A percentile compares a stretch with the other conserved stretches of the same genome.
phyloP scores from a whole-genome alignment of 1,284 basidiomycete species.

The Ustilago xerochloae region DNA sequence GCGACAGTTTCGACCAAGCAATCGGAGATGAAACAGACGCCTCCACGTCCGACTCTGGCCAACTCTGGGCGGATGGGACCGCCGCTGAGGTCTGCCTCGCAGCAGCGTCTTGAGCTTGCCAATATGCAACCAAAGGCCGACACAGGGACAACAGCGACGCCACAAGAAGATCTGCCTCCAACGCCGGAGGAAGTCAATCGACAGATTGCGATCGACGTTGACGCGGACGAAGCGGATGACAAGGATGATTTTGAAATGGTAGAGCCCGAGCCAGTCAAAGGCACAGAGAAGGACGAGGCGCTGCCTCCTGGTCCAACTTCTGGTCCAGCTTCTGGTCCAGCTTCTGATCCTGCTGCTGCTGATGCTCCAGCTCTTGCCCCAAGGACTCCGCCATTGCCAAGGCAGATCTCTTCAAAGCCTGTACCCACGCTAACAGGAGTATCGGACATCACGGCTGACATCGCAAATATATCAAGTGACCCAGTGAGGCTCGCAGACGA shows the following conservation, averaged over 20 bases:
- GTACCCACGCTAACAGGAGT: neutral
- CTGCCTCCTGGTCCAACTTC: no score
- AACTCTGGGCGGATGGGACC: slow-evolving; percentile 28
- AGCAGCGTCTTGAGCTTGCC: slow-evolving; percentile 27
- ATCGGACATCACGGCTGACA: neutral
- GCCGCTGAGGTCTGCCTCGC: slow-evolving; percentile 38
- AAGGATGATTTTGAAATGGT: slow-evolving; percentile 16
- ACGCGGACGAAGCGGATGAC: slow-evolving; percentile 2
- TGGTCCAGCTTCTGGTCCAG: no score
- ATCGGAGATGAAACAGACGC: neutral
- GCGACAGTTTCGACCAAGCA: neutral
- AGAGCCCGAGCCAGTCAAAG: neutral
- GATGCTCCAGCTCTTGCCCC: no score
- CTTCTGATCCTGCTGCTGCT: no score
- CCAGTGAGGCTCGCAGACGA: neutral
- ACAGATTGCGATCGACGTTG: slow-evolving; percentile 22
- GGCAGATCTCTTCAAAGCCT: neutral
- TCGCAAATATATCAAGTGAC: neutral
- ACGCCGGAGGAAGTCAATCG: slow-evolving; percentile 42
- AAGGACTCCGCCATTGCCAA: no score
- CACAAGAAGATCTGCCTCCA: slow-evolving; percentile 24
- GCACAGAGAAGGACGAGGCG: neutral
- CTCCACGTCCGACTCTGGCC: neutral
- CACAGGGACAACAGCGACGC: neutral
- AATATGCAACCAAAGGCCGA: slow-evolving; percentile 4